Conservation (phyloP, 2,329 filamentous ascomycete species). For the Bisporella sp. region DNA sequence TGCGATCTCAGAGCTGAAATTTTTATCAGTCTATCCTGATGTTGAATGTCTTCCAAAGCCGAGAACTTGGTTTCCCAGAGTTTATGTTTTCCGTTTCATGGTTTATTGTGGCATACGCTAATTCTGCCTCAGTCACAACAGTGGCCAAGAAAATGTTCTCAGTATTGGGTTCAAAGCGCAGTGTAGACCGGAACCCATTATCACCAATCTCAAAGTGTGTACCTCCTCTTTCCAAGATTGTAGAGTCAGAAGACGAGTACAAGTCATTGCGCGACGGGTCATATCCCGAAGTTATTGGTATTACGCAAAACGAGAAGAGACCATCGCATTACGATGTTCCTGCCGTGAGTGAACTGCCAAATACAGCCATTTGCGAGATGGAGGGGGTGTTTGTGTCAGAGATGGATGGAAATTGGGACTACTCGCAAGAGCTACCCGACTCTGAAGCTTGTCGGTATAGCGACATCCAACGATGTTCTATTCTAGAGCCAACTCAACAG, state of each 20-base stretch:
- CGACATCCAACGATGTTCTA: background rate
- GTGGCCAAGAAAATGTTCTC: slow-evolving; percentile 24
- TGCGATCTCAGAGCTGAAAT: too few species aligned
- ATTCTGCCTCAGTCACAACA: slow-evolving; percentile 8
- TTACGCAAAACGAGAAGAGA: background rate
- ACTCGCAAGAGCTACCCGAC: background rate
- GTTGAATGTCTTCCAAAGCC: too few species aligned
- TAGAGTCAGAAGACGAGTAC: background rate
- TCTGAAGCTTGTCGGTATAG: too few species aligned
- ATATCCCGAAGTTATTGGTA: background rate
- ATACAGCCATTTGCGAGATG: slow-evolving; percentile 21
- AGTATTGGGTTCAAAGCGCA: slow-evolving; percentile 16
- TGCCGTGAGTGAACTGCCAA: slow-evolving; percentile 8
- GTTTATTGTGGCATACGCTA: too few species aligned
- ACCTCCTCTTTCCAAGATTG: slow-evolving; percentile 3
- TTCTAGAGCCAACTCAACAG: background rate
- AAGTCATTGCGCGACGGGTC: background rate
- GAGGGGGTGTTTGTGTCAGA: slow-evolving; percentile 15
- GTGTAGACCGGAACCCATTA: slow-evolving; percentile 6
- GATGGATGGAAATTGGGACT: slow-evolving; percentile 7
- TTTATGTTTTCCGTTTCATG: too few species aligned
- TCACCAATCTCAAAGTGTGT: too few species aligned
- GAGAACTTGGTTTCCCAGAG: too few species aligned
- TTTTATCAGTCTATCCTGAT: too few species aligned
- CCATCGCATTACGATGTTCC: background rate